phyloP scores from a whole-genome alignment of 345 rosid genomes.

The Salix udensis region DNA sequence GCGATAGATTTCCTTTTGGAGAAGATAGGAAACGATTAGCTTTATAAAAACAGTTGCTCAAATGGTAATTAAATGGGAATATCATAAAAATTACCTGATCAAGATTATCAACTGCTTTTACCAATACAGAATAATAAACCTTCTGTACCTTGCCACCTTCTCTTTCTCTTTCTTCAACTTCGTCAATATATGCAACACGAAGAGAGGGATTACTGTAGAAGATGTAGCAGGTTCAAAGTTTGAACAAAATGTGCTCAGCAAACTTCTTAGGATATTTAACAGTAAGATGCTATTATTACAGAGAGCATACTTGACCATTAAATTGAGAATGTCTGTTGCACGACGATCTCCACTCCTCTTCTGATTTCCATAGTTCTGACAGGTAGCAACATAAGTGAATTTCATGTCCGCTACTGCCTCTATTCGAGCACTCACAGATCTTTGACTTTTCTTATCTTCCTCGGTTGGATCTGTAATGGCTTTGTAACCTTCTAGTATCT shows the following conservation, averaged over 20 bases:
- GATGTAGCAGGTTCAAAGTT: slow-evolving; percentile 22
- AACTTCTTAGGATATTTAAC: neutral
- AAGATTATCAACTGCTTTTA: slow-evolving; percentile 80
- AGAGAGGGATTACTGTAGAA: slow-evolving; percentile 79
- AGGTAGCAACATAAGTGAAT: slow-evolving; percentile 93
- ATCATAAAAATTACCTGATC: slow-evolving; percentile 66
- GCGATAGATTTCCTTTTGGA: slow-evolving; percentile 79
- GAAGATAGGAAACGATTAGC: slow-evolving; percentile 16
- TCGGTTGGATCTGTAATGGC: slow-evolving; percentile 76
- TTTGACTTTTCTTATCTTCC: slow-evolving; percentile 84
- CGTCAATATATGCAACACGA: slow-evolving; percentile 95
- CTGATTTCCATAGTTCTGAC: slow-evolving; percentile 91
- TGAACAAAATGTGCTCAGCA: slow-evolving; percentile 6
- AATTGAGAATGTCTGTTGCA: slow-evolving; percentile 90
- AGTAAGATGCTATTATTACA: slow-evolving; percentile 4
- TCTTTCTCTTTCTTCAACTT: slow-evolving; percentile 93
- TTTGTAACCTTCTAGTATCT: slow-evolving; percentile 91
- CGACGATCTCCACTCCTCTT: slow-evolving; percentile 89
- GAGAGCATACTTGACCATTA: slow-evolving; percentile 91
- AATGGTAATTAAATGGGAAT: slow-evolving; percentile 3
- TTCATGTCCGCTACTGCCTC: slow-evolving; percentile 97
- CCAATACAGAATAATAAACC: slow-evolving; percentile 85
- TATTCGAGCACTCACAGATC: slow-evolving; percentile 74
- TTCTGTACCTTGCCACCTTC: slow-evolving; percentile 65
- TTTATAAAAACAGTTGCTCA: neutral